Base-by-base conservation (phyloP, 345 rosid genomes). In the Ricinus communis region DNA sequence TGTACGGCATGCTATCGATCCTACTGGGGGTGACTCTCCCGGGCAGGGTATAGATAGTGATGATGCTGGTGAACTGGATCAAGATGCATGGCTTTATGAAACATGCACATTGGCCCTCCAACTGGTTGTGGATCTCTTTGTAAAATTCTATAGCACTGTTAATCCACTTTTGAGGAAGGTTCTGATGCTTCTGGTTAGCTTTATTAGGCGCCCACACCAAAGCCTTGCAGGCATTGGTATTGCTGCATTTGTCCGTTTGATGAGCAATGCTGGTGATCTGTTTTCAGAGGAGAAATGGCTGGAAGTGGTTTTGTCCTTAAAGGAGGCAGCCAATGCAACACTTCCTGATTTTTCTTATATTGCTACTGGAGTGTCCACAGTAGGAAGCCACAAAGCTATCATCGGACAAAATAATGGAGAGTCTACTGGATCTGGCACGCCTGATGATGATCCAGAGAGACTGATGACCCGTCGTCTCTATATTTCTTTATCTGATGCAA, bases 81-180 rank as follows among this genome's bases (percentile, higher is more conserved):
- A 88, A 81, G 99, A 95, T 86, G 91, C 96, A 52, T 95, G 99
- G 99, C 93, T 95, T 41, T 95, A 95, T 59, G 99, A 92, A 87
- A 95, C 99, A n/a, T 92, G 99, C 82, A 95, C 99, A n/a, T 78
- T 95, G 82, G 97, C 99, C 77, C 90, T 95, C 50, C 96, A 95
- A 81, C 82, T 95, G 72, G 99, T 95, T 45, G 99, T 95, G 60
- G 99, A 95, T 90, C 97, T 95, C 73, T 95, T 95, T 82, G 97
- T 95, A 78, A 95, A 84, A 77, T 95, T 95, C 74, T 95, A 95
- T 71, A 73, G 75, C 62, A 95, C 98, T 33, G 99, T 92, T 64
- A 95, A 88, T 87, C 98, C 98, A 31, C 98, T 95, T 62, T 83
- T 95, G 72, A 80, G 76, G 66, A 95, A 90, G 81, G 96, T 92